Evolutionary conservation across 192 early-diverging fungal genomes (phyloP), one percentile per base, ranked within the genome.

Genomic region (Coemansia sp.): DNA sequence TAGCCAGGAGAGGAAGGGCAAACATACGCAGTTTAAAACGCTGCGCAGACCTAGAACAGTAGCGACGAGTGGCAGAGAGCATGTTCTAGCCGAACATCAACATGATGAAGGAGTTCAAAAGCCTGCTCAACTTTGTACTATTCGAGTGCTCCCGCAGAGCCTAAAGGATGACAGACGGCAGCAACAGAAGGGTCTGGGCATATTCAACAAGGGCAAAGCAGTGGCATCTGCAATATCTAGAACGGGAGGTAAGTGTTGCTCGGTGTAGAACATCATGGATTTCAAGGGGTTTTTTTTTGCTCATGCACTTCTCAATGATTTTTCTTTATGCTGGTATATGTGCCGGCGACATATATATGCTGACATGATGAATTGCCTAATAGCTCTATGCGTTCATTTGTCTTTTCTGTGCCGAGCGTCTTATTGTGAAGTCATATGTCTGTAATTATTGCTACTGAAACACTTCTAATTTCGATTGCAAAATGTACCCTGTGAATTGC

Each of bases 141-240:
- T 77, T 21, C 50, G 59, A 24, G 64, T 53, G 5, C 56, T 51
- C 37, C 67, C 68, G 0, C n/a, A 51, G 41, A 40, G 43, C n/a
- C 21, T 12, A 5, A 64, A 51, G 17, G 13, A 12, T 24, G 24
- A 17, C 46, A 48, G 46, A 24, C 46, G 14, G 23, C 43, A 37
- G 30, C 50, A 57, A 34, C 43, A 37, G 30, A 57, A 53, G 47
- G 46, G 43, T 38, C 41, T 78, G 41, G 75, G 69, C 10, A 71
- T 78, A 27, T 78, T 78, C 61, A 78, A 65, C 56, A 64, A 62
- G 46, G 75, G 75, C 38, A 71, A 69, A 40, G 69, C 75, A 3
- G 75, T 69, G 34, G 75, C 59, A n/a, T 78, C 75, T 15, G 27
- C 27, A 30, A 57, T 49, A 41, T 4, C 46, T 22, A 48, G 38